Evolutionary conservation across 164 flowering plant genomes (phyloP).

Genomic region (Protea cynaroides): DNA sequence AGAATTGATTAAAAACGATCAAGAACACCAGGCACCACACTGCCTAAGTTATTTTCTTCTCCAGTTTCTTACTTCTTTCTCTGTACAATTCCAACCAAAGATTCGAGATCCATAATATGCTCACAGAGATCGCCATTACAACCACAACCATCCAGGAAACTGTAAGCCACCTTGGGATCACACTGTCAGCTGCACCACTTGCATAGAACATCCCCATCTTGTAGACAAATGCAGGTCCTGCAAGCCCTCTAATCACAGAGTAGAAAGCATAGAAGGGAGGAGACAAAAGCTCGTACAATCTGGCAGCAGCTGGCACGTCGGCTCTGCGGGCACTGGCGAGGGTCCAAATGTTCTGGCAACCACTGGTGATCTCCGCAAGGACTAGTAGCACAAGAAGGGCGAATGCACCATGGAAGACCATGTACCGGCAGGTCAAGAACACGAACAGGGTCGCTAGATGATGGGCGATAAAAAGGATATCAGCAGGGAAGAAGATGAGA

Average conservation of each 20-base stretch:
- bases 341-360: constrained; percentile 87
- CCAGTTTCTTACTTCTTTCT: constrained; percentile 33
- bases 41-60: constrained; percentile 31
- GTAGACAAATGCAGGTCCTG: constrained; percentile 64
- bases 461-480: constrained; percentile 79
- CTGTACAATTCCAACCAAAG: constrained; percentile 63
- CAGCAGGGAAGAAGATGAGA: constrained; percentile 58
- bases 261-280: constrained; percentile 66
- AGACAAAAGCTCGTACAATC: constrained; percentile 39
- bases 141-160: constrained; percentile 73
- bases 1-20: too few relatives aligned
- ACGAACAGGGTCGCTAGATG: constrained; percentile 87
- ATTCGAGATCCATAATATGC: constrained; percentile 71
- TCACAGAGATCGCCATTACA: constrained; percentile 48
- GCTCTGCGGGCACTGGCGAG: constrained; percentile 44
- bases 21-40: not conserved
- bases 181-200: constrained; percentile 46
- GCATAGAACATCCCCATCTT: constrained; percentile 52
- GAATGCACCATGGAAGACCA: constrained; percentile 55
- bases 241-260: constrained; percentile 55
- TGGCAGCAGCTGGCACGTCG: constrained; percentile 41
- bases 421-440: constrained; percentile 66
- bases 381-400: constrained; percentile 54
- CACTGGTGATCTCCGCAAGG: constrained; percentile 80
- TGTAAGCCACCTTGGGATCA: constrained; percentile 70